Base-by-base conservation (phyloP, 495 filamentous ascomycete genomes). In the Trichocladium uniseriatum region DNA sequence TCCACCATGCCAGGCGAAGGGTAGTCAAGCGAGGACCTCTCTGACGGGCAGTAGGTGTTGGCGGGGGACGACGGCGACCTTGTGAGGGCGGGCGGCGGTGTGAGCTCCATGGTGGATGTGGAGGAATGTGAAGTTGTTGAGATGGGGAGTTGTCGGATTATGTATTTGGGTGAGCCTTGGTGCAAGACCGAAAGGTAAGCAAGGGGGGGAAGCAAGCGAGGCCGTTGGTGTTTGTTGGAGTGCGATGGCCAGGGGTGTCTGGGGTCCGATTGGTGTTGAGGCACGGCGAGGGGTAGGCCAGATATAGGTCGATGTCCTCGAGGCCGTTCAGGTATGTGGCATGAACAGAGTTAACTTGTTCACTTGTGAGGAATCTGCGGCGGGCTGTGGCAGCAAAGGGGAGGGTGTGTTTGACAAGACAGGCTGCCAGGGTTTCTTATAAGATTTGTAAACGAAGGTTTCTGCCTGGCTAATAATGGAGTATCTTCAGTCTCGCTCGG, bases 11-110 rank as follows among this genome's bases (percentile, higher is more conserved):
- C 64, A 39, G 69, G 67, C 16, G 71, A 69, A 18, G 68, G 64
- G 51, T 73, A 75, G 48, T 69, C 70, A 39, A 74, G 65, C 39
- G 65, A 65, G 10, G 69, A 71, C 53, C 67, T 65, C 44, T 69
- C 66, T 21, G 71, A 74, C 14, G 63, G 59, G 65, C 69, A 73
- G 55, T 69, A 70, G 35, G 70, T 72, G 62, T 69, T 64, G 32
- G 69, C 62, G 45, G 71, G 68, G 31, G 71, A 69, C 15, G 69
- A 64, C 18, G 71, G 66, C 55, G 71, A 75, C 61, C 69, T 63
- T 43, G 69, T 71, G 48, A 75, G 64, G 51, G 69, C 62, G 35
- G 71, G 71, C 52, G 71, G 71, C 52, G 71, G 71, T 61, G 71
- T 69, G 51, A 68, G 64, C 58, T 73, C 70, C 71, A 75, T 75